These are phyloP conservation scores for Solanum ossicruentum DNA, from an alignment of 257 asterid species.

Conservation along the genomic window DNA sequence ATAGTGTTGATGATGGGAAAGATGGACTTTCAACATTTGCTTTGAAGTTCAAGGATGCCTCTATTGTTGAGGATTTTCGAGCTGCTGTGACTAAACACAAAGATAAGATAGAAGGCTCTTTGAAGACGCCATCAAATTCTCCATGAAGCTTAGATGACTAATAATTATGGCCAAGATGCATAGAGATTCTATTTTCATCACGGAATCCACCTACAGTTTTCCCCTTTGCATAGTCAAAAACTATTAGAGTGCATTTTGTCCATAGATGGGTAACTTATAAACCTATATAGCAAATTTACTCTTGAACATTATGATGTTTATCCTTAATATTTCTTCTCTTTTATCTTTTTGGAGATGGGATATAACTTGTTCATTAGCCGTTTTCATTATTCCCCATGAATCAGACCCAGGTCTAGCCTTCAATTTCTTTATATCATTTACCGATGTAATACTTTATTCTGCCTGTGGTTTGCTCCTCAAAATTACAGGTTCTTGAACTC, in stretches of 20 bases:
- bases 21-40: conserved; percentile 72
- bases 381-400: neutral
- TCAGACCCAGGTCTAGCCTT: neutral
- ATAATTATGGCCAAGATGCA: neutral
- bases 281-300: neutral
- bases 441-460: neutral
- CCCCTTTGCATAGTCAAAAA: neutral
- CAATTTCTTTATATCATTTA: neutral
- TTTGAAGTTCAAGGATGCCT: conserved; percentile 69
- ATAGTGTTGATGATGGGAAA: conserved; percentile 60
- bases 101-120: conserved; percentile 11
- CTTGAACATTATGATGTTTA: neutral
- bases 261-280: neutral
- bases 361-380: neutral
- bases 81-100: conserved; percentile 50
- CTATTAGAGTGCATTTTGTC: neutral
- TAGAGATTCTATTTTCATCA: neutral
- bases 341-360: neutral
- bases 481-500: neutral
- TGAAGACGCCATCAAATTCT: conserved; percentile 71
- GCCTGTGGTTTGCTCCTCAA: neutral
- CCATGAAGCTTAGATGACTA: conserved; percentile 46
- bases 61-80: conserved; percentile 50
- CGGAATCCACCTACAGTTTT: neutral
- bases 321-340: neutral